Base-by-base conservation (phyloP, 345 rosid genomes). In the Linum trigynum region DNA sequence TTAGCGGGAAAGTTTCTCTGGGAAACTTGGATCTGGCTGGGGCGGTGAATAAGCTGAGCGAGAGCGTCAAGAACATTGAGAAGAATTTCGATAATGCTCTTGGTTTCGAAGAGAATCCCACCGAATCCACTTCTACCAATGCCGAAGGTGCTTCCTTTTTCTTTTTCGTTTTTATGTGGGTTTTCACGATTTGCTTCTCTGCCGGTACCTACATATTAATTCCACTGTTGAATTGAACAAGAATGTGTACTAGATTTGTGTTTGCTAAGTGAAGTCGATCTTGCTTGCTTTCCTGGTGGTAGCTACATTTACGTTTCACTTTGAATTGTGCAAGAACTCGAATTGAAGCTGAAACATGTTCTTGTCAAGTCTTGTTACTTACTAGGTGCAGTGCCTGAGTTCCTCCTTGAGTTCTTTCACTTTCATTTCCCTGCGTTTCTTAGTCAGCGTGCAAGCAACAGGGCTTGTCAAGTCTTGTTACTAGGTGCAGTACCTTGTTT, bases 41-140 rank as follows among this genome's bases (percentile, higher is more conserved):
- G 64, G 99, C 99, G 0, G 97, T 95, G 14, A 95, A 89, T 76
- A 95, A 95, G 85, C 78, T 95, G 78, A 88, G 90, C 61, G 99
- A 95, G 89, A 95, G 99, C 72, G 98, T 95, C 69, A 95, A 95
- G 86, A 95, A 91, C 76, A 91, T 95, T 0, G 99, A 95, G 75
- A 95, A 95, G 89, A 91, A 89, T 79, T 95, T 95, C 7, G 99
- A 95, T 74, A 89, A 40, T 53, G 99, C 99, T 65, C 96, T 91
- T 53, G 98, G 99, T 8, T 84, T 84, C 43, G 99, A 95, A 61
- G 97, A 95, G 66, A 89, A 95, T 67, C 48, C 53, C 53, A 9
- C 88, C 1, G 90, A 86, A 61, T 75, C 84, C 66, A 23, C 32
- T 35, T 57, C 61, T 5, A 50, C 72, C 69, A 67, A 39, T 76